Conservation (phyloP, 2,329 filamentous ascomycete genomes). For the Alternaria consortialis region DNA sequence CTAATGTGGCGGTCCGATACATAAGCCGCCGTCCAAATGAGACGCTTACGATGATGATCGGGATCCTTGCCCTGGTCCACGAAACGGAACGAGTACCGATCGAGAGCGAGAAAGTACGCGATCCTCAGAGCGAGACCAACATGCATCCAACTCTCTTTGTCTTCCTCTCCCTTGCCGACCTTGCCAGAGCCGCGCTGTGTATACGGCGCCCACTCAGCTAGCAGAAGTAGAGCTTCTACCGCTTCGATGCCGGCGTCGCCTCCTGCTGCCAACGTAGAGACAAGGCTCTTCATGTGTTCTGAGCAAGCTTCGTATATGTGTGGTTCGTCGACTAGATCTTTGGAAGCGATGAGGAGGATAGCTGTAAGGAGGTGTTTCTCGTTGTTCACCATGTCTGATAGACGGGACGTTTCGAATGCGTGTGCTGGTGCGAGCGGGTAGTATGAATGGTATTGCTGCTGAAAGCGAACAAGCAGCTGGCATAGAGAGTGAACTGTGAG, state of each 20-base stretch:
- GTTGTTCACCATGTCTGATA: constrained; percentile 65
- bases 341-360: constrained; percentile 74
- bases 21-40: constrained; percentile 70
- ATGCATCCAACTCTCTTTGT: constrained; percentile 80
- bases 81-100: constrained; percentile 72
- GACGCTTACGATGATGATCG: constrained; percentile 68
- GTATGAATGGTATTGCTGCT: constrained; percentile 73
- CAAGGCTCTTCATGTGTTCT: constrained; percentile 73
- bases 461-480: constrained; percentile 66
- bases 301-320: constrained; percentile 72
- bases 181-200: constrained; percentile 68
- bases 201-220: constrained; percentile 78
- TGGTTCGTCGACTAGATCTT: constrained; percentile 72
- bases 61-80: constrained; percentile 67
- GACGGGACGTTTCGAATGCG: constrained; percentile 63
- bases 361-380: constrained; percentile 75
- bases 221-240: constrained; percentile 73
- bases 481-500: constrained; percentile 59
- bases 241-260: constrained; percentile 74
- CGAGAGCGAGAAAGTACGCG: constrained; percentile 74
- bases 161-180: constrained; percentile 76
- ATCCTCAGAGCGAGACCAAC: constrained; percentile 74
- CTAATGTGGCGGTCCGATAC: constrained; percentile 63
- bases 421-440: constrained; percentile 72
- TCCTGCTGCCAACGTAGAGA: constrained; percentile 72